These are phyloP conservation scores for Clathrospora elynae DNA, from an alignment of 2,329 filamentous ascomycete species.

Conservation along the genomic window DNA sequence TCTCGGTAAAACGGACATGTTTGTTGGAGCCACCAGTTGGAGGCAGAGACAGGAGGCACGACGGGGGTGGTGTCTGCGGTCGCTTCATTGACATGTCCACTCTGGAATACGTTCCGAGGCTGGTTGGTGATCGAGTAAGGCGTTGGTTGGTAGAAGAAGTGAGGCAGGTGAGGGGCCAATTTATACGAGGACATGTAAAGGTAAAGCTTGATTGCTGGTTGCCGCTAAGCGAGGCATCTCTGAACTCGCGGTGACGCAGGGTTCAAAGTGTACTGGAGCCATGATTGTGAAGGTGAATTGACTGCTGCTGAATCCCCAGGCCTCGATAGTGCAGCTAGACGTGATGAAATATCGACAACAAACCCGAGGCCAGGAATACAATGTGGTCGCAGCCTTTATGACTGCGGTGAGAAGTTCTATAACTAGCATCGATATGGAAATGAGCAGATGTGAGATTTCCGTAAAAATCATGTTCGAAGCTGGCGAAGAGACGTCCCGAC, in stretches of 20 bases:
- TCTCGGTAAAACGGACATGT: conserved; percentile 10
- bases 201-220: conserved; percentile 9
- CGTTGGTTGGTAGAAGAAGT: background rate
- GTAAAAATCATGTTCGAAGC: background rate
- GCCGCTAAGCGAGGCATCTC: background rate
- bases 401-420: no score
- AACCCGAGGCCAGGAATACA: no score
- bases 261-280: background rate
- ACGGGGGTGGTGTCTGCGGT: conserved; percentile 17
- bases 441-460: no score
- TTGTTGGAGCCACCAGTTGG: conserved; percentile 21
- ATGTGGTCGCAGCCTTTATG: no score
- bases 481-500: background rate
- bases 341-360: no score
- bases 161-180: background rate
- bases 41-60: conserved; percentile 27
- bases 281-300: conserved; percentile 12
- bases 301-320: background rate
- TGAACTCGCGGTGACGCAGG: conserved; percentile 8
- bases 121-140: background rate
- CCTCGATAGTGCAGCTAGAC: no score
- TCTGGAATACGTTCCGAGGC: background rate
- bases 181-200: conserved; percentile 9
- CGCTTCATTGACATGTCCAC: conserved; percentile 8
- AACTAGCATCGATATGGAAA: no score